Conservation (phyloP, 805 yeast species). For the Saccharomycopsis vini region DNA sequence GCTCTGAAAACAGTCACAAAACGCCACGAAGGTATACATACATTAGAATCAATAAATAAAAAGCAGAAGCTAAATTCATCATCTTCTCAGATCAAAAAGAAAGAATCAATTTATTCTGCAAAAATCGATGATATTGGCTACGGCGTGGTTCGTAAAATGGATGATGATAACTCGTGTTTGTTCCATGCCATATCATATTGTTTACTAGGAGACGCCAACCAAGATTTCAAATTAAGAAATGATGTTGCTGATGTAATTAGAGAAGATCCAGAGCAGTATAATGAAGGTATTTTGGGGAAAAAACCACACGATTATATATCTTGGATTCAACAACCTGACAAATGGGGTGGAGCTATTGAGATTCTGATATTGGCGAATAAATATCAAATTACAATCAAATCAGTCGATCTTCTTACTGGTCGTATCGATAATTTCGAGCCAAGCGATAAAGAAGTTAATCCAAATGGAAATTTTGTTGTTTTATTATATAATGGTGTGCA, state of each 20-base stretch:
- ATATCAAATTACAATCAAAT: conserved; percentile 43
- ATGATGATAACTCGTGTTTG: conserved; percentile 73
- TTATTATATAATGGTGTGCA: conserved; percentile 65
- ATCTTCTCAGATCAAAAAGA: too few species aligned
- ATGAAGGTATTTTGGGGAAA: conserved; percentile 50
- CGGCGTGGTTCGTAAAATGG: conserved; percentile 40
- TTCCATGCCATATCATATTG: conserved; percentile 58
- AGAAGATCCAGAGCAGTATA: conserved; percentile 36
- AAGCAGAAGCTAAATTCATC: neutral
- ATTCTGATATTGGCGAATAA: conserved; percentile 49
- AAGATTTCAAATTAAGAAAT: conserved; percentile 41
- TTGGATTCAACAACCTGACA: conserved; percentile 52
- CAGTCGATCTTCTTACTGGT: conserved; percentile 58
- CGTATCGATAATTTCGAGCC: conserved; percentile 47
- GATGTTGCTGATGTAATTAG: conserved; percentile 41
- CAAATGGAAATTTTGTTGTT: conserved; percentile 34
- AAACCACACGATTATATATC: conserved; percentile 38
- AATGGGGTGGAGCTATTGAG: conserved; percentile 86
- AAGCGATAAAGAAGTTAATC: conserved; percentile 19
- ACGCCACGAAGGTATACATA: neutral
- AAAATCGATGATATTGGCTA: neutral
- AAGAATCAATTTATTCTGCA: neutral
- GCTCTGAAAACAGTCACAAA: neutral
- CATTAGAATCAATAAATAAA: neutral
- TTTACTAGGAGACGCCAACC: conserved; percentile 33